Evolutionary conservation across 306 rosid species (phyloP).

Genomic region (Myrica gale): DNA sequence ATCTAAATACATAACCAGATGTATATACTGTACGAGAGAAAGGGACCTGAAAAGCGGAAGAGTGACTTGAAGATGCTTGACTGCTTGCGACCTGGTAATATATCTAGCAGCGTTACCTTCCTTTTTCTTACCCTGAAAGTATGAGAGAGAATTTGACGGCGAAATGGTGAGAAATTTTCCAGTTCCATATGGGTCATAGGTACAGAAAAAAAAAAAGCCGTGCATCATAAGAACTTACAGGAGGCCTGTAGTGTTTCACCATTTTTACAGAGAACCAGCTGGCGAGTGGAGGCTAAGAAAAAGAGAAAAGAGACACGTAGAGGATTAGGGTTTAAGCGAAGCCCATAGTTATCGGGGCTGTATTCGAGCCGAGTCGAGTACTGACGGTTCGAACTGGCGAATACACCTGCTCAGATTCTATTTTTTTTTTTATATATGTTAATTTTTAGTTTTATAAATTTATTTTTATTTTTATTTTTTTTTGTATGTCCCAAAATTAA

Average conservation of each 20-base stretch:
- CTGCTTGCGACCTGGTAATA: conserved; percentile 80
- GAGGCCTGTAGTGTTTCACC: conserved; percentile 75
- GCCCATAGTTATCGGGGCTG: too few relatives aligned
- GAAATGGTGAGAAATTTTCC: not conserved
- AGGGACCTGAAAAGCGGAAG: conserved; percentile 77
- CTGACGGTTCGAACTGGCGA: too few relatives aligned
- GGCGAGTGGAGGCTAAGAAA: not conserved
- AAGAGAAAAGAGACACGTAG: not conserved
- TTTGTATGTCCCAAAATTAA: too few relatives aligned
- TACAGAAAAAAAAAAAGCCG: not conserved
- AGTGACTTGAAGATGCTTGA: conserved; percentile 76
- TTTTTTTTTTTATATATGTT: too few relatives aligned
- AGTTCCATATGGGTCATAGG: not conserved
- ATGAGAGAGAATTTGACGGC: not conserved
- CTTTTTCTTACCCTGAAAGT: conserved; percentile 85
- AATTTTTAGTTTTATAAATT: too few relatives aligned
- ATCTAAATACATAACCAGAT: not conserved
- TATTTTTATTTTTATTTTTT: too few relatives aligned
- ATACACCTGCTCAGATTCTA: too few relatives aligned
- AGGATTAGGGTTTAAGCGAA: conserved; percentile 25
- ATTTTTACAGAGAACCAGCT: not conserved
- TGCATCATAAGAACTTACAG: conserved; percentile 41
- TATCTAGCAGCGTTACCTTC: conserved; percentile 93
- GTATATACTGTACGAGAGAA: not conserved
- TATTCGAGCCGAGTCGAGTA: too few relatives aligned